Evolutionary conservation across 371 early-diverging fungal genomes (phyloP).

Genomic region (Mucor lusitanicus): DNA sequence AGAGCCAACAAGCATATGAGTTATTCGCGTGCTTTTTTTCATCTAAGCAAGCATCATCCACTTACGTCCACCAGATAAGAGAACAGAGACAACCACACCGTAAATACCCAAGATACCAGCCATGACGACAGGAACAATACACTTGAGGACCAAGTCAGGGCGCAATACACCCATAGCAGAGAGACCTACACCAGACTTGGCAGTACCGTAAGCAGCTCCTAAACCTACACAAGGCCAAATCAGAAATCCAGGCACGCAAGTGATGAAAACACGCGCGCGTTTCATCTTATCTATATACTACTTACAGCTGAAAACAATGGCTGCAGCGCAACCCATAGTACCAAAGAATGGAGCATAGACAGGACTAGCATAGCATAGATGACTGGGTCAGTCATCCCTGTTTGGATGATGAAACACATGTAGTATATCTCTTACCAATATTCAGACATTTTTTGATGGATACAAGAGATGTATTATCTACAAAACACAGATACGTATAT

Average conservation of each 20-base stretch:
- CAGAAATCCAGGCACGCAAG: background rate
- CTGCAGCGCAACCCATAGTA: slow-evolving; percentile 94
- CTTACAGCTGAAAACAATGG: slow-evolving; percentile 96
- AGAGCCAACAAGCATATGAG: background rate
- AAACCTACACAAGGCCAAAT: slow-evolving; percentile 51
- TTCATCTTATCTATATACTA: slow-evolving; percentile 18
- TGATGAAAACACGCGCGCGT: slow-evolving; percentile 11
- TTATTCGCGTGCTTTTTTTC: no score
- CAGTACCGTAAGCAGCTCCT: slow-evolving; percentile 98
- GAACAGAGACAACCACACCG: slow-evolving; percentile 91
- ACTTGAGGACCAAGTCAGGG: slow-evolving; percentile 93
- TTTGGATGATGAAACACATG: background rate
- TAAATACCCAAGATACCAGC: slow-evolving; percentile 98
- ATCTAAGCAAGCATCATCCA: slow-evolving; percentile 10
- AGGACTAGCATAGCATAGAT: slow-evolving; percentile 64
- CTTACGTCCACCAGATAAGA: slow-evolving; percentile 85
- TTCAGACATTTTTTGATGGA: background rate
- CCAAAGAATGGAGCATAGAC: slow-evolving; percentile 97
- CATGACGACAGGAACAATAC: slow-evolving; percentile 95
- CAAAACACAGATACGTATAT: background rate
- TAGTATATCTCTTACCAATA: background rate
- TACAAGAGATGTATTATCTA: background rate
- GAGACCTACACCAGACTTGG: slow-evolving; percentile 96
- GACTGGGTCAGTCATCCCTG: background rate
- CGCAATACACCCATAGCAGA: slow-evolving; percentile 94